Evolutionary conservation across 208 protist genomes (phyloP).

Genomic region (Acanthamoeba triangularis): DNA sequence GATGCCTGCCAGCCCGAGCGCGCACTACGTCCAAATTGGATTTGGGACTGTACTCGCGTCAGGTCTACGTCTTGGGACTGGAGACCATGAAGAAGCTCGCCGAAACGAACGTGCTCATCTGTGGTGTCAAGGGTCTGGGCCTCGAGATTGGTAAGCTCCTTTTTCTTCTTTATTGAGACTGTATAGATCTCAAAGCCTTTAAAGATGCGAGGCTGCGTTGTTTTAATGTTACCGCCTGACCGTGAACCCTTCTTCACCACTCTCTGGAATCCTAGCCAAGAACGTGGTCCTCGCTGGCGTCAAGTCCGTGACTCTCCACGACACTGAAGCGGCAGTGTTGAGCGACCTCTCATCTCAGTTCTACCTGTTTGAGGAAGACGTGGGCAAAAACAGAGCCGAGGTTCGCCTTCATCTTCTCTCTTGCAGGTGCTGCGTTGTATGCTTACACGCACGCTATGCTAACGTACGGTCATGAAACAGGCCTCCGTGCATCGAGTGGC

Average conservation of each 20-base stretch:
- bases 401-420: neutral
- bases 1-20: neutral
- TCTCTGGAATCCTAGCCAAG: conserved; percentile 88
- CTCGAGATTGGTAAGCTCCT: conserved; percentile 91
- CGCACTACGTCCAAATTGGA: conserved; percentile 83
- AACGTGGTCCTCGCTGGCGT: conserved; percentile 96
- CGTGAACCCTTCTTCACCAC: neutral
- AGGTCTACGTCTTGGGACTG: conserved; percentile 88
- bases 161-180: neutral
- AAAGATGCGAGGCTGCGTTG: neutral
- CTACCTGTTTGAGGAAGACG: neutral
- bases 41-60: conserved; percentile 90
- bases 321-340: conserved; percentile 85
- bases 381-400: conserved; percentile 1
- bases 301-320: conserved; percentile 93
- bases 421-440: neutral
- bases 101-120: conserved; percentile 87
- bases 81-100: conserved; percentile 53
- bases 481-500: neutral
- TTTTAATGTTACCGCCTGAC: neutral
- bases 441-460: neutral
- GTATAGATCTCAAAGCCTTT: neutral
- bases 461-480: neutral
- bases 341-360: conserved; percentile 91
- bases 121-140: conserved; percentile 92